Percentiles rank a stretch among this genome's conserved stretches.
Conservation (phyloP, 768 basidiomycete genomes). For the Tricholoma saponaceum region DNA sequence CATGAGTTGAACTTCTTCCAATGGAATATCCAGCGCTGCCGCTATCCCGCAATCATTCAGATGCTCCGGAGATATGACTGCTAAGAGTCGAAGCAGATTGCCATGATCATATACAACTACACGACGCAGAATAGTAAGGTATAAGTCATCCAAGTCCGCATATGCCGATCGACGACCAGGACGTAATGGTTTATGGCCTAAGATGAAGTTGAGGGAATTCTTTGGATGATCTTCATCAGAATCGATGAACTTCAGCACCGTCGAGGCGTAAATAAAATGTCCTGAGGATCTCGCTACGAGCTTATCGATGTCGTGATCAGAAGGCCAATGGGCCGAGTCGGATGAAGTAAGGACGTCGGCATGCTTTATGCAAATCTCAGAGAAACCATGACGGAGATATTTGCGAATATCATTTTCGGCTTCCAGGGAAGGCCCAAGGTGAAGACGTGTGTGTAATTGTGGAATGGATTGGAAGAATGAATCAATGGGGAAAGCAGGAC, state of each 20-base stretch:
- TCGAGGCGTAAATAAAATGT: conserved; percentile 10
- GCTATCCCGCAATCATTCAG: too few species aligned
- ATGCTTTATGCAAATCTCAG: background rate
- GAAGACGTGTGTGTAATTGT: background rate
- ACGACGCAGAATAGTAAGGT: background rate
- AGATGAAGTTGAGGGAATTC: background rate
- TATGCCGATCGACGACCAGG: background rate
- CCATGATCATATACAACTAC: background rate
- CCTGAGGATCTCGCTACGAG: conserved; percentile 2
- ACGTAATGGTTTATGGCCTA: background rate
- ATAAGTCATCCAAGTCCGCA: background rate
- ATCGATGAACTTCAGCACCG: conserved; percentile 1
- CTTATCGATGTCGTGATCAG: background rate
- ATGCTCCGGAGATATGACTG: background rate
- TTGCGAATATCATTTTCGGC: background rate
- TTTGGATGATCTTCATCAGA: background rate
- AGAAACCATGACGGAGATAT: conserved; percentile 1
- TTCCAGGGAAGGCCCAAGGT: background rate
- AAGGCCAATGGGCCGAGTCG: conserved; percentile 6
- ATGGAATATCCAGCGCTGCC: background rate
- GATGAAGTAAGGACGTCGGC: background rate
- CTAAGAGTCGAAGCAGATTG: background rate
- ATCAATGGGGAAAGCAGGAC: conserved; percentile 1
- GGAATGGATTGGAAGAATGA: background rate
- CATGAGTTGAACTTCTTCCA: background rate